phyloP scores from a whole-genome alignment of 352 stramenopile genomes.

The Pythium rishiriense region DNA sequence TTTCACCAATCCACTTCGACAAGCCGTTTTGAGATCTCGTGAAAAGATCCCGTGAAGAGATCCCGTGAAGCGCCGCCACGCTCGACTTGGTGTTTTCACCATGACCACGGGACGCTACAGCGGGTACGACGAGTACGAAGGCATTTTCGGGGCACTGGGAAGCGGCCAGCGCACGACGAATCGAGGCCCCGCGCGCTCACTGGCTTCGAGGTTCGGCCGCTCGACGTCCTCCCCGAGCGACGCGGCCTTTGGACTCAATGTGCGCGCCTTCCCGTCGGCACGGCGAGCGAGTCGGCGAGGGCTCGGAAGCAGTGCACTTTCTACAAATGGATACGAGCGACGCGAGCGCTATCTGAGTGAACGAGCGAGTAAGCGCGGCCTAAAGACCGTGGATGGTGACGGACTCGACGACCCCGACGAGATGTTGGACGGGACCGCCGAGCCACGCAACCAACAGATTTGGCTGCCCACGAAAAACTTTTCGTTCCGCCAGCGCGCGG shows the following conservation, averaged over 20 bases:
- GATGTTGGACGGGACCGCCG: slow-evolving; percentile 1
- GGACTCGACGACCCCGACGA: slow-evolving; percentile 15
- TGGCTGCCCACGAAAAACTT: slow-evolving; percentile 78
- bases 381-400: slow-evolving; percentile 21
- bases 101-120: slow-evolving; percentile 23
- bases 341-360: slow-evolving; percentile 27
- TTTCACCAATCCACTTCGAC: background rate
- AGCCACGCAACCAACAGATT: slow-evolving; percentile 36
- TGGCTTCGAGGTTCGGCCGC: slow-evolving; percentile 7
- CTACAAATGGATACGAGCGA: slow-evolving; percentile 20
- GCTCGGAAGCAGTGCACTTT: background rate
- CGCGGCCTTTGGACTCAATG: background rate
- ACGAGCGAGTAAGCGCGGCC: slow-evolving; percentile 27
- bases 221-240: background rate
- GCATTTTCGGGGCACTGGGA: slow-evolving; percentile 54
- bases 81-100: background rate
- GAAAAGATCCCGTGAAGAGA: slow-evolving; percentile 12
- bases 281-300: background rate
- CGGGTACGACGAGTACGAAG: slow-evolving; percentile 71
- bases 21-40: background rate
- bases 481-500: slow-evolving; percentile 67
- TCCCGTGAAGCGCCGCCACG: slow-evolving; percentile 22
- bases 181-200: background rate
- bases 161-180: background rate
- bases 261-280: slow-evolving; percentile 1